These are phyloP conservation scores for Apophysomyces elegans DNA, from an alignment of 371 early-diverging fungal genomes.

Conservation along the genomic window DNA sequence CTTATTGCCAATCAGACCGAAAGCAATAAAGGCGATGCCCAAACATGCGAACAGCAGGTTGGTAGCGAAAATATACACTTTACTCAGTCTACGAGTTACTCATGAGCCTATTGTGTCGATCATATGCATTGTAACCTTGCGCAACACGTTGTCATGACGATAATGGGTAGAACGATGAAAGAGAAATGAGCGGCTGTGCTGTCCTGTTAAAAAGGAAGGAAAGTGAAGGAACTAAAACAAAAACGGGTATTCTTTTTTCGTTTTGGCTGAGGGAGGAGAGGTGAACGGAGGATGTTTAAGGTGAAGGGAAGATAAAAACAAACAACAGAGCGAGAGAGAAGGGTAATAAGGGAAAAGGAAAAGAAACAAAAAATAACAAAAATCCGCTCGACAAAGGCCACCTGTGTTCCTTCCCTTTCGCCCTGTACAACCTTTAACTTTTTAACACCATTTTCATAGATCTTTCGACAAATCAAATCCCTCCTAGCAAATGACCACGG, in stretches of 20 bases:
- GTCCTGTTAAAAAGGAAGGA: slow-evolving; percentile 10
- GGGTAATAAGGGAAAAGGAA: slow-evolving; percentile 8
- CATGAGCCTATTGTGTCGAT: neutral
- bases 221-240: neutral
- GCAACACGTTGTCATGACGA: slow-evolving; percentile 38
- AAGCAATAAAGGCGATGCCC: slow-evolving; percentile 47
- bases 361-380: slow-evolving; percentile 4
- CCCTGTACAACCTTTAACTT: slow-evolving; percentile 9
- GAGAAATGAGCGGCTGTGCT: slow-evolving; percentile 7
- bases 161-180: neutral
- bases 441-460: slow-evolving; percentile 10
- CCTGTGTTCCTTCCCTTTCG: slow-evolving; percentile 4
- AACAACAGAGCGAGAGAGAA: slow-evolving; percentile 9
- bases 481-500: slow-evolving; percentile 11
- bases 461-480: slow-evolving; percentile 3
- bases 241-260: neutral
- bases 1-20: slow-evolving; percentile 45
- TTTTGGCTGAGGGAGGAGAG: neutral
- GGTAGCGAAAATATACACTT: slow-evolving; percentile 48
- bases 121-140: slow-evolving; percentile 27
- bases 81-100: slow-evolving; percentile 42
- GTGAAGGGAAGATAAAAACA: neutral
- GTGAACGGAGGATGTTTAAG: neutral
- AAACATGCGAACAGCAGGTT: slow-evolving; percentile 48
- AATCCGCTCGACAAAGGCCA: slow-evolving; percentile 1